Base-by-base conservation (phyloP, 2,329 filamentous ascomycete genomes). In the Penicillium expansum region DNA sequence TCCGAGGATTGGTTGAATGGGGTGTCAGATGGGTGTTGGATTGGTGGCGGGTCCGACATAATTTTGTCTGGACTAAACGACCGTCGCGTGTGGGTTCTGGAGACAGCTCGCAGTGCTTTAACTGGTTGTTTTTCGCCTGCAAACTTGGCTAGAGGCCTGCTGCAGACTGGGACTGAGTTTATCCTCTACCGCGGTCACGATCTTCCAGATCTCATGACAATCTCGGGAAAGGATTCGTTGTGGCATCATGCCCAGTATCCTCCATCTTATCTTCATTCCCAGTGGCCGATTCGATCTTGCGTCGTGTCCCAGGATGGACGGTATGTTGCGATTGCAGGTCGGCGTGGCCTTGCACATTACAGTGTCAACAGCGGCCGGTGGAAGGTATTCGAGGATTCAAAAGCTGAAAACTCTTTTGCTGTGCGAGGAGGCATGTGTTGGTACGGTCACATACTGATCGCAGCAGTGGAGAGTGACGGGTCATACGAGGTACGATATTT, bases 371-470 rank as follows among this genome's bases (percentile, higher is more conserved):
- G 93, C 70, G 91, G 93, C 29, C 84, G 94, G 57, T 99, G 94
- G 94, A 97, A 96, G 72, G 95, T 89, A 0, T 99, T 99, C 71
- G 83, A 88, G 48, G 91, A 92, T 66, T 83, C 87, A 27, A 85
- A 83, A 30, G 83, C 88, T 69, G 94, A 97, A 74, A 92, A 92
- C 66, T 91, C 92, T 61, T 99, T 99, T 70, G 86, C 91, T 24
- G 91, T 99, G 14, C 83, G 92, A 61, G 94, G 94, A 48, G 94
- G 94, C 7, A 96, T 99, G 92, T 97, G 93, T 72, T 99, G 94
- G 94, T 92, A 96, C 71, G 92, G 96, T 64, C 93, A 99, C 74
- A 90, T 97, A 32, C 81, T 99, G 18, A 90, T 97, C 55, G 92
- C 92, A 38, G 92, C 93, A 4, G 88, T 97, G n/a, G 94, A 99